Percentiles rank a stretch among this genome's conserved stretches.
Evolutionary conservation across 768 basidiomycete species (phyloP).

Genomic region (Phylloporus rhodoxanthus): DNA sequence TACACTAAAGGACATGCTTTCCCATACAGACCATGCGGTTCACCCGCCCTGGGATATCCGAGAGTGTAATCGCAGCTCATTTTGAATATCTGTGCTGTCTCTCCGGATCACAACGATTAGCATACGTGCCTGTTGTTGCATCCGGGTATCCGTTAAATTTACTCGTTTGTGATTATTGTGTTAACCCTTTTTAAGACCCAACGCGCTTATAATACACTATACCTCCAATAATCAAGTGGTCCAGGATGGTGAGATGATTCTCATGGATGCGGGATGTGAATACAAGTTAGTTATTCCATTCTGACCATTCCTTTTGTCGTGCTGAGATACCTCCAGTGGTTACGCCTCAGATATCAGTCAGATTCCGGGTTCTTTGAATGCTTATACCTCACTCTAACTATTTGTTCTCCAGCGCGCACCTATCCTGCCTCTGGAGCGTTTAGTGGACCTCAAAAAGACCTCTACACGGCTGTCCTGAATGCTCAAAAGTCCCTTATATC

Average conservation of each 20-base stretch:
- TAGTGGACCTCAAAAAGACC: conserved; percentile 69
- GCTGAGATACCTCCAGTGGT: conserved; percentile 43
- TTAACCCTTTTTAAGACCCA: conserved; percentile 46
- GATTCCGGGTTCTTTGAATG: conserved; percentile 16
- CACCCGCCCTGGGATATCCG: conserved; percentile 48
- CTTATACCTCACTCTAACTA: conserved; percentile 4
- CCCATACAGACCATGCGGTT: conserved; percentile 75
- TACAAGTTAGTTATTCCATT: conserved; percentile 54
- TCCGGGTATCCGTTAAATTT: conserved; percentile 57
- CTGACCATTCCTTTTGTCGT: background rate
- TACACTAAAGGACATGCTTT: background rate
- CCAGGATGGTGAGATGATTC: conserved; percentile 63
- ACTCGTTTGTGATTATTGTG: background rate
- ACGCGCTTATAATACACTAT: conserved; percentile 91
- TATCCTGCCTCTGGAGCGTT: conserved; percentile 84
- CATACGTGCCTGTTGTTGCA: conserved; percentile 98
- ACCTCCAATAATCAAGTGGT: conserved; percentile 83
- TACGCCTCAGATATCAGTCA: conserved; percentile 93
- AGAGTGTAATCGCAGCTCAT: conserved; percentile 65
- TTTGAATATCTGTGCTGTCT: conserved; percentile 86
- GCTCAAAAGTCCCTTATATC: conserved; percentile 64
- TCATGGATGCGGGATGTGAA: conserved; percentile 92
- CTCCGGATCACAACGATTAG: conserved; percentile 74
- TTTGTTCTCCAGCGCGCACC: conserved; percentile 57
- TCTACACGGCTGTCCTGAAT: conserved; percentile 74